A percentile compares a stretch with the other conserved stretches of the same genome.
These are phyloP conservation scores for Nicotiana sylvestris DNA, from an alignment of 257 asterid species.

Conservation along the genomic window DNA sequence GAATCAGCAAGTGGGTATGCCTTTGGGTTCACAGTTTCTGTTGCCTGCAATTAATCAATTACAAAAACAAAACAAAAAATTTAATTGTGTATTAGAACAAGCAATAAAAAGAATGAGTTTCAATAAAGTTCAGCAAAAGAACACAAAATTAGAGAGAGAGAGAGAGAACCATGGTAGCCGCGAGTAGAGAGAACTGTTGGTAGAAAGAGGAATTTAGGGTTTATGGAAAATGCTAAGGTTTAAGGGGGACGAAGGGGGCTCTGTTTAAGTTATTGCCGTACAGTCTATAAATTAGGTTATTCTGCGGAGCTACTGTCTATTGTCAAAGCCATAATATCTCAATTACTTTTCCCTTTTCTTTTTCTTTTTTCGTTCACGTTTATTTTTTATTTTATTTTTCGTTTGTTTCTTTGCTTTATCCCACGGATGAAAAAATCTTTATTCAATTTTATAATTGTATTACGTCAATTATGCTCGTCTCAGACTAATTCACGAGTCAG, in stretches of 20 bases:
- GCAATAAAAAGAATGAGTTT: background rate
- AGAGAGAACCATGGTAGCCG: background rate
- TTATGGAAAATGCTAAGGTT: background rate
- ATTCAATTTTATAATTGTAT: no score
- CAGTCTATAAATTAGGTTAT: background rate
- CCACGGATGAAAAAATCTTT: background rate
- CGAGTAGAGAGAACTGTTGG: background rate
- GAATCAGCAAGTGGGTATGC: slow-evolving; percentile 90
- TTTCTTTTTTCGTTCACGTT: background rate
- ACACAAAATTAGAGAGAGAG: background rate
- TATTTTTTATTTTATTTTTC: background rate
- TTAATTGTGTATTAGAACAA: background rate
- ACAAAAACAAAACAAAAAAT: no score
- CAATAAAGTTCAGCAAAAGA: background rate
- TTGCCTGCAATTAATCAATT: slow-evolving; percentile 33
- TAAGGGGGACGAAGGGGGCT: background rate
- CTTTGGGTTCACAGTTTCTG: slow-evolving; percentile 78
- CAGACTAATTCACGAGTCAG: no score
- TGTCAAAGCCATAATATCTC: background rate
- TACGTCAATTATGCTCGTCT: no score
- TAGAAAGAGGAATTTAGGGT: background rate
- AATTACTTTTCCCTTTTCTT: background rate
- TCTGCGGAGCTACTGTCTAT: background rate
- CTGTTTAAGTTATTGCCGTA: background rate
- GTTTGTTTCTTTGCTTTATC: background rate